Percentiles rank a stretch among this genome's conserved stretches.
These are phyloP conservation scores for Sporothrix mexicana DNA, from an alignment of 2,329 filamentous ascomycete species.

Conservation along the genomic window DNA sequence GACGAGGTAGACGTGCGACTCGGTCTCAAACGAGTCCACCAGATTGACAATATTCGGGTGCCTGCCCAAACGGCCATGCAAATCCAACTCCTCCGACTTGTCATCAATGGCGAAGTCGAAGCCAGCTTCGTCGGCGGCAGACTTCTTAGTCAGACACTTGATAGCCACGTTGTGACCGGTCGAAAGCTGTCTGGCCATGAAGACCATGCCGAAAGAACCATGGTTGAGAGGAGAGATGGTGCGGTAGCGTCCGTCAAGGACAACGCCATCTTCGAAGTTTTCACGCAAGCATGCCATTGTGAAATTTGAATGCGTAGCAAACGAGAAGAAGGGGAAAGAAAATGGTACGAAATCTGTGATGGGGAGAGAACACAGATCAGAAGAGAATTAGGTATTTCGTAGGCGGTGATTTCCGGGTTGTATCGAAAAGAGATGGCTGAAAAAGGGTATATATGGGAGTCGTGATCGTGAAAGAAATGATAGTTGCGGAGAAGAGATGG, in stretches of 20 bases:
- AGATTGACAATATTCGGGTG: conserved; percentile 96
- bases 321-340: background rate
- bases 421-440: conserved; percentile 34
- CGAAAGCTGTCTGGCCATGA: conserved; percentile 80
- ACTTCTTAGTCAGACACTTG: conserved; percentile 91
- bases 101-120: conserved; percentile 78
- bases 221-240: conserved; percentile 95
- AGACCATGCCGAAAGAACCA: conserved; percentile 98
- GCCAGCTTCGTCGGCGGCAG: conserved; percentile 64
- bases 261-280: conserved; percentile 76
- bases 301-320: conserved; percentile 19
- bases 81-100: conserved; percentile 77
- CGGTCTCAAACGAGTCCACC: conserved; percentile 88
- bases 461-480: conserved; percentile 37
- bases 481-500: conserved; percentile 13
- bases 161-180: conserved; percentile 86
- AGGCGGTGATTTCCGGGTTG: conserved; percentile 14
- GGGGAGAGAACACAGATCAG: conserved; percentile 21
- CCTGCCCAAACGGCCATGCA: conserved; percentile 77
- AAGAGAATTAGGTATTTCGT: conserved; percentile 29
- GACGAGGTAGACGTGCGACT: conserved; percentile 87
- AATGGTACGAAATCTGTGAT: background rate
- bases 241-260: conserved; percentile 87
- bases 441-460: conserved; percentile 42
- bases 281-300: conserved; percentile 85